Conservation (phyloP, 2,329 filamentous ascomycete species). For the Botryotinia calthae region DNA sequence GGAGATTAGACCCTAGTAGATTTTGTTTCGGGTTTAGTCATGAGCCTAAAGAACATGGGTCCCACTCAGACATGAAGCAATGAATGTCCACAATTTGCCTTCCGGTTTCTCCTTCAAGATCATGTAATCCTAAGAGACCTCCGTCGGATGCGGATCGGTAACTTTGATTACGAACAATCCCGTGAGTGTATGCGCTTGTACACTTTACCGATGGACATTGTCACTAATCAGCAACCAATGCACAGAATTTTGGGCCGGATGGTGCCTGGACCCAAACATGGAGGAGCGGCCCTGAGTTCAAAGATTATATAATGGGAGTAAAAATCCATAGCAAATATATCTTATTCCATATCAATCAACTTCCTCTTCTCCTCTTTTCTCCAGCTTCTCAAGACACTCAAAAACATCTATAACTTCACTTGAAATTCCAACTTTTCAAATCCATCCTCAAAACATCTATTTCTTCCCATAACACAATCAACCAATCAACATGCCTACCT, state of each 20-base stretch:
- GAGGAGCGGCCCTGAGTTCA: conserved; percentile 11
- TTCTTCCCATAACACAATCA: not conserved
- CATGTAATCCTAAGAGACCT: not conserved
- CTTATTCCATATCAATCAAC: conserved; percentile 6
- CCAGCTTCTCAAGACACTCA: not conserved
- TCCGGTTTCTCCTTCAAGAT: conserved; percentile 1
- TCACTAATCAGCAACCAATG: not conserved
- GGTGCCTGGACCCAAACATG: not conserved
- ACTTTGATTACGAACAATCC: not conserved
- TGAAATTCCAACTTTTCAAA: not conserved
- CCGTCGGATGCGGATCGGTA: not conserved
- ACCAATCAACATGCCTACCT: conserved; percentile 20
- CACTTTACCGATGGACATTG: not conserved
- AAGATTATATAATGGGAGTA: conserved; percentile 1
- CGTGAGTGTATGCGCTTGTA: not conserved
- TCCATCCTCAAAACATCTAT: not conserved
- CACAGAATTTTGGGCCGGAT: not conserved
- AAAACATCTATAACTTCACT: not conserved
- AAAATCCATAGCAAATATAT: not conserved
- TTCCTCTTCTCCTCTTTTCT: not conserved
- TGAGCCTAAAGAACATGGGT: not conserved
- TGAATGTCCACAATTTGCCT: not conserved
- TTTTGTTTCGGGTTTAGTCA: not conserved
- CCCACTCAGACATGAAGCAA: not conserved
- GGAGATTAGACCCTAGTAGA: conserved; percentile 16